Percentiles rank a stretch among this genome's conserved stretches.
Conservation (phyloP, 2,329 filamentous ascomycete genomes). For the Pleomassaria siparia region DNA sequence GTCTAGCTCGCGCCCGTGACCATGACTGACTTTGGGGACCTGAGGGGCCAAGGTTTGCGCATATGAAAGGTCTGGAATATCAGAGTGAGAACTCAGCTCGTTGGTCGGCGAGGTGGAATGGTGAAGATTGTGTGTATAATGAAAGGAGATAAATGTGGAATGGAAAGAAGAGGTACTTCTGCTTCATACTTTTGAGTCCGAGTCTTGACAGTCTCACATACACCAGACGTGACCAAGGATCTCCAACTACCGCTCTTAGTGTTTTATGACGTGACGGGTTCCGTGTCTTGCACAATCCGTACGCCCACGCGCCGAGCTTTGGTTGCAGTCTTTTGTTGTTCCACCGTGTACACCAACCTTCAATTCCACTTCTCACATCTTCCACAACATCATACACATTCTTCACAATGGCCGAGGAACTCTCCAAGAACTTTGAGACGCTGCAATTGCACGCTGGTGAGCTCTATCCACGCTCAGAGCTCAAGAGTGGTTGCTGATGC, state of each 20-base stretch:
- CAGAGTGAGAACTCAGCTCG: not conserved
- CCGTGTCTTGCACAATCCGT: constrained; percentile 18
- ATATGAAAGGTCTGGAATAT: constrained; percentile 3
- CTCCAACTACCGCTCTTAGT: not conserved
- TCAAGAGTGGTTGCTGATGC: constrained; percentile 5
- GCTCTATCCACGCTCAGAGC: constrained; percentile 2
- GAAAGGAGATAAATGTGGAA: not conserved
- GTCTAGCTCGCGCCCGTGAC: not conserved
- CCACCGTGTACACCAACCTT: not conserved
- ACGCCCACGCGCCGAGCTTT: not conserved
- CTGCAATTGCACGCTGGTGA: constrained; percentile 54
- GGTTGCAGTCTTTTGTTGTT: constrained; percentile 1
- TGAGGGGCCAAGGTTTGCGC: constrained; percentile 1
- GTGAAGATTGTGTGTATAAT: constrained; percentile 3
- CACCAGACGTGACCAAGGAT: not conserved
- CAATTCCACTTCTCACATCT: not conserved
- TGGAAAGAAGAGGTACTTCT: not conserved
- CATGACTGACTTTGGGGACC: constrained; percentile 5
- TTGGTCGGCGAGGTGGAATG: constrained; percentile 9
- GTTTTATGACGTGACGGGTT: constrained; percentile 29
- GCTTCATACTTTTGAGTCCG: too few species aligned
- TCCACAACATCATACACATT: constrained; percentile 9
- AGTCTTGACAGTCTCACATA: too few species aligned
- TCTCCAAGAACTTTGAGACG: constrained; percentile 52
- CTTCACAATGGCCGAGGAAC: constrained; percentile 39